Conservation (phyloP, 2,329 filamentous ascomycete species). For the Rhytidhysteron rufulum region DNA sequence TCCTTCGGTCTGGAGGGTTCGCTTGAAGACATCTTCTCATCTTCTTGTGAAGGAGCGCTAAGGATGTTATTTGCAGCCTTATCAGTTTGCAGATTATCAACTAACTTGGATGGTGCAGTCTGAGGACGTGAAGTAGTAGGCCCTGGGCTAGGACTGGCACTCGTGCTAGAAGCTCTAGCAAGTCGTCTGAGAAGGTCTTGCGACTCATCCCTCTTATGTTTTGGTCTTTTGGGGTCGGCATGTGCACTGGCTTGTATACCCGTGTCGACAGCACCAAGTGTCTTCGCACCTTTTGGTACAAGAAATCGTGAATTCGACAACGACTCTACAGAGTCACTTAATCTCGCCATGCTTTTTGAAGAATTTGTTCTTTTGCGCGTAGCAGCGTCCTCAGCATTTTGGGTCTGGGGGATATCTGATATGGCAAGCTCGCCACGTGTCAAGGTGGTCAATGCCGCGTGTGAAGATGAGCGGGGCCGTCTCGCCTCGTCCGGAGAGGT, state of each 20-base stretch:
- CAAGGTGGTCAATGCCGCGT: conserved; percentile 9
- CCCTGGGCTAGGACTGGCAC: conserved; percentile 42
- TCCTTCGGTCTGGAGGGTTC: no score
- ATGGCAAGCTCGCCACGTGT: conserved; percentile 4
- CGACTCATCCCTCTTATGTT: conserved; percentile 40
- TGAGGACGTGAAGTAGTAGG: conserved; percentile 15
- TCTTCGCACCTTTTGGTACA: conserved; percentile 32
- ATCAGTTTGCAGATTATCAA: conserved; percentile 13
- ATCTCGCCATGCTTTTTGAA: conserved; percentile 26
- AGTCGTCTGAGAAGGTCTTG: conserved; percentile 44
- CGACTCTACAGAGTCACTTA: conserved; percentile 18
- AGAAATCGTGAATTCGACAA: conserved; percentile 25
- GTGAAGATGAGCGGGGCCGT: conserved; percentile 13
- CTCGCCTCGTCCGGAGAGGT: conserved; percentile 25
- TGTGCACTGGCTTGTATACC: conserved; percentile 20
- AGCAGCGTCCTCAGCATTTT: conserved; percentile 9
- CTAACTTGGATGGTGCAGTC: conserved; percentile 15
- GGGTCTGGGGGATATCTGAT: conserved; percentile 6
- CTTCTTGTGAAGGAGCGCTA: conserved; percentile 1
- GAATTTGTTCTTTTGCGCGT: conserved; percentile 23
- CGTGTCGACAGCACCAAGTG: conserved; percentile 25
- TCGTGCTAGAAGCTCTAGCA: conserved; percentile 43
- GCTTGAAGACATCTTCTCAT: conserved; percentile 1
- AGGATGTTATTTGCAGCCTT: conserved; percentile 5
- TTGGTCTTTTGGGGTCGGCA: conserved; percentile 21